These are phyloP conservation scores for Spirogloea muscicola DNA, from an alignment of 139 green algal genomes.

Conservation along the genomic window DNA sequence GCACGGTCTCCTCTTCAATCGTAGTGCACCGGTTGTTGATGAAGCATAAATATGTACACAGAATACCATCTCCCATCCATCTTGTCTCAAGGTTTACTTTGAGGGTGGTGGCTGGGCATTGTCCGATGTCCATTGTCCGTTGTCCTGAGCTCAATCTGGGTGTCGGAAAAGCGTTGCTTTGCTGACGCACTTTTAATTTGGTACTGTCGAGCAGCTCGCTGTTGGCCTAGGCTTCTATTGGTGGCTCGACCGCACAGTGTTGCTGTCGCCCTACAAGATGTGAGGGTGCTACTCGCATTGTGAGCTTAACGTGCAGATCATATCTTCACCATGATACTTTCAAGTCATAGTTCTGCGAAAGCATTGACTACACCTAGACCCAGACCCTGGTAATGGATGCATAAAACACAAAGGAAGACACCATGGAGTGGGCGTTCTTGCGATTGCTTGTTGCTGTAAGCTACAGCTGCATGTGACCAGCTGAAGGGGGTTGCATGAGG, in stretches of 20 bases:
- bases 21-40: not conserved
- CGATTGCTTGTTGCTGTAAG: too few relatives aligned
- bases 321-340: not conserved
- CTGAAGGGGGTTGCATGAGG: too few relatives aligned
- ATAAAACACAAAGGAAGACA: not conserved
- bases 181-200: not conserved
- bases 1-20: not conserved
- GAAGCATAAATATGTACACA: not conserved
- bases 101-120: not conserved
- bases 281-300: not conserved
- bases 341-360: not conserved
- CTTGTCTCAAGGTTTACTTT: not conserved
- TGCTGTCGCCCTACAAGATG: constrained; percentile 10
- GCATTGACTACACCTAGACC: constrained; percentile 5
- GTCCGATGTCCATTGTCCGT: too few relatives aligned
- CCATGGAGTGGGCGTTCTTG: not conserved
- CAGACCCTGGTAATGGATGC: not conserved
- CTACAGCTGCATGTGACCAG: too few relatives aligned
- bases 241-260: not conserved
- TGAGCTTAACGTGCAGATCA: not conserved
- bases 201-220: not conserved
- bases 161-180: not conserved
- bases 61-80: not conserved
- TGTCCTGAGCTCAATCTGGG: not conserved
- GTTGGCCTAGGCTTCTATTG: constrained; percentile 8